phyloP scores from a whole-genome alignment of 306 rosid genomes.

The Prunus armeniaca region DNA sequence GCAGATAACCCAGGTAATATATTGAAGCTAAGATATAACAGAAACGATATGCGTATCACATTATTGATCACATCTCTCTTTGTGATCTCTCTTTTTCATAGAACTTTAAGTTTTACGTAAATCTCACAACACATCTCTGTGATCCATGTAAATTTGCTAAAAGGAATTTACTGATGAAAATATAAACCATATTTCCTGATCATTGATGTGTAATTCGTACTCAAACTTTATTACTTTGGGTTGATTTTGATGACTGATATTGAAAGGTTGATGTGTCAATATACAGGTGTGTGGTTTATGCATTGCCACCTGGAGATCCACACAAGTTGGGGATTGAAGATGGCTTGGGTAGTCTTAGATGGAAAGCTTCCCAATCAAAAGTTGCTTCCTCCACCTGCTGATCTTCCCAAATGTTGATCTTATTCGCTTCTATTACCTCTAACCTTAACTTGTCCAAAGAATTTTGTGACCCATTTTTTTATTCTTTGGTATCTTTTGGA shows the following conservation, averaged over 20 bases:
- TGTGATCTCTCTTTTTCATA: background rate
- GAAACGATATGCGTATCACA: background rate
- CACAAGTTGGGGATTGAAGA: conserved; percentile 71
- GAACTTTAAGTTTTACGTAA: background rate
- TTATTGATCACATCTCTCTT: background rate
- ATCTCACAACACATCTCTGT: background rate
- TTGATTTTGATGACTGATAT: background rate
- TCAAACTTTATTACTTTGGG: too few species aligned
- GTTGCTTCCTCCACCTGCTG: conserved; percentile 55
- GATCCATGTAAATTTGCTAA: background rate
- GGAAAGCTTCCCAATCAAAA: conserved; percentile 63
- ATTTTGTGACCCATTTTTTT: background rate
- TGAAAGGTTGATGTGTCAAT: background rate
- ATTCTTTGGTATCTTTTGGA: background rate
- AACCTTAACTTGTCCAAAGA: background rate
- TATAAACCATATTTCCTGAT: too few species aligned
- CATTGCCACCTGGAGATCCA: conserved; percentile 67
- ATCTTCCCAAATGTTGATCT: conserved; percentile 51
- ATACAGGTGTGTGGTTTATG: conserved; percentile 70
- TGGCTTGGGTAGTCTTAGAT: conserved; percentile 68
- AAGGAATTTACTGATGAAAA: too few species aligned
- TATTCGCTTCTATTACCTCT: conserved; percentile 3
- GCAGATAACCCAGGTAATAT: conserved; percentile 53
- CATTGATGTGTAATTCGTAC: too few species aligned
- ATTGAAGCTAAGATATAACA: background rate